Evolutionary conservation across 306 rosid species (phyloP).

Genomic region (Chamaecrista fasciculata): DNA sequence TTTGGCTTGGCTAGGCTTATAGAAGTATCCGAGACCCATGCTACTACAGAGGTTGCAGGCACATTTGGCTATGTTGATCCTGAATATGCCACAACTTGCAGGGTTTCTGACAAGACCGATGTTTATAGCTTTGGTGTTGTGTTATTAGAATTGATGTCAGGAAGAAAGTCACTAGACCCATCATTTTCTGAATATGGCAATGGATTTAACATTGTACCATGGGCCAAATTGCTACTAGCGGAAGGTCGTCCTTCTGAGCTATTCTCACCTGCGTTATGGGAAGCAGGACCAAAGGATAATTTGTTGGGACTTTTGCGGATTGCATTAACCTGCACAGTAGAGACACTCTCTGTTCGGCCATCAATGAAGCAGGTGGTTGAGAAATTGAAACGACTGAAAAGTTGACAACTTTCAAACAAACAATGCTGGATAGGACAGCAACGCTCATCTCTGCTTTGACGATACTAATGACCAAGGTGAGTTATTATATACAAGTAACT

Average conservation of each 20-base stretch:
- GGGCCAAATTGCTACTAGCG: slow-evolving; percentile 49
- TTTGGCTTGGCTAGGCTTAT: slow-evolving; percentile 68
- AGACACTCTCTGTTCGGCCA: slow-evolving; percentile 42
- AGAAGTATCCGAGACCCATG: slow-evolving; percentile 69
- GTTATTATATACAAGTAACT: slow-evolving; percentile 11
- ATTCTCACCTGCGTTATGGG: slow-evolving; percentile 46
- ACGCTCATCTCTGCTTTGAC: slow-evolving; percentile 15
- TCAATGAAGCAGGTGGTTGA: slow-evolving; percentile 52
- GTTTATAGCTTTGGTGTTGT: slow-evolving; percentile 75
- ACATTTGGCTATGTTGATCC: slow-evolving; percentile 79
- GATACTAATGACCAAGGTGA: slow-evolving; percentile 33
- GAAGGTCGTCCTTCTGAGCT: slow-evolving; percentile 46
- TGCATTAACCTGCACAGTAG: slow-evolving; percentile 47
- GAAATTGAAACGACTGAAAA: slow-evolving; percentile 42
- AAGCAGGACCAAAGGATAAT: slow-evolving; percentile 45
- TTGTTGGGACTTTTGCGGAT: slow-evolving; percentile 39
- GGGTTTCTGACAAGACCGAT: slow-evolving; percentile 65
- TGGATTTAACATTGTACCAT: slow-evolving; percentile 67
- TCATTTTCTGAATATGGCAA: slow-evolving; percentile 58
- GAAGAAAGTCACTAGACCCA: slow-evolving; percentile 64
- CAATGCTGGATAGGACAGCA: slow-evolving; percentile 4
- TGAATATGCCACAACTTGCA: slow-evolving; percentile 64
- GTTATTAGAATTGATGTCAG: slow-evolving; percentile 55
- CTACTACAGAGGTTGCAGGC: slow-evolving; percentile 69
- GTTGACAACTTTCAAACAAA: slow-evolving; percentile 23